Evolutionary conservation across 768 basidiomycete genomes (phyloP), one percentile per base, ranked within the genome.

Genomic region (Suillus alpinus): DNA sequence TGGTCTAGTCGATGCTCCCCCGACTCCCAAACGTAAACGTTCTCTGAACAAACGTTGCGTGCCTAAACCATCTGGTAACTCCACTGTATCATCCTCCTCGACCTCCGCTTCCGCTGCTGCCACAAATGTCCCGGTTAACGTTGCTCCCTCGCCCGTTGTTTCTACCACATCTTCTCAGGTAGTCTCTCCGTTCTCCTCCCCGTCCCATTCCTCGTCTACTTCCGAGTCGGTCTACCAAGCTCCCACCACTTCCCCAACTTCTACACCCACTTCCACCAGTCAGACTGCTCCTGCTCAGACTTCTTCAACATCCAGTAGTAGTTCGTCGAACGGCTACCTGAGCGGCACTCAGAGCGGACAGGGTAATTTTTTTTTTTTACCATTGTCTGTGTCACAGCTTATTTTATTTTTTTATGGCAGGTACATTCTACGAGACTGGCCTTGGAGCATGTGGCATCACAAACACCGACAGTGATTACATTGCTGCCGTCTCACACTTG

Each of bases 271-370:
- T 2, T 26, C 63, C n/a, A 62, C 56, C 12, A 59, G 29, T 6
- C 8, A 56, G 43, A 16, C 57, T 37, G 6, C 64, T 16, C 64
- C 71, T 10, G 63, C 69, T 1, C 65, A 66, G 14, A 65, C 68
- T 14, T n/a, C 65, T 0, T 41, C 70, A 7, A 44, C 65, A n/a
- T 37, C 59, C 20, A 50, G 16, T 41, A 59, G 55, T 14, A 26
- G 64, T 55, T 26, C 23, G 0, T 16, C 53, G 10, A 16, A 9
- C 23, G 76, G 79, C 66, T 84, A 74, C 71, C 65, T 85, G 71
- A 58, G 47, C 26, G 86, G 86, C 20, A 78, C 75, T 0, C 81
- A 86, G 59, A 65, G 66, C 2, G 87, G 88, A 18, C 68, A 85
- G 60, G 84, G 80, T 76, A 65, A 34, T 6, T 46, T 6, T 60